Evolutionary conservation across 192 early-diverging fungal genomes (phyloP).

Genomic region (Backusella tarrabulga): DNA sequence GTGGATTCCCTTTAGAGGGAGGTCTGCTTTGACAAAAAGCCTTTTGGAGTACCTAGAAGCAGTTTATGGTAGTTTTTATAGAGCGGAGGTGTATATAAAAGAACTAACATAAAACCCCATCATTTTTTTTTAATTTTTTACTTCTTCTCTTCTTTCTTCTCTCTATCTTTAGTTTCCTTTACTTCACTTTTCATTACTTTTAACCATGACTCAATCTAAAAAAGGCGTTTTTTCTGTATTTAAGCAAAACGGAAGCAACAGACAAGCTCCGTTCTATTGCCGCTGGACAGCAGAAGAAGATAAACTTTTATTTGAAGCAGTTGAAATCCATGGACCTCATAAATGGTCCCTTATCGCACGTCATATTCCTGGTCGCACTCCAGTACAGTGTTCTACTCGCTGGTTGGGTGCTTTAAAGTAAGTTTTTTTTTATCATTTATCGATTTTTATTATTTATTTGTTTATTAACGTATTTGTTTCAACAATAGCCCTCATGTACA

Average conservation of each 20-base stretch:
- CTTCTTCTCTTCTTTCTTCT: not conserved
- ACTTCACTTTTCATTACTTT: not conserved
- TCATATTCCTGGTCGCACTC: slow-evolving; percentile 43
- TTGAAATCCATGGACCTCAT: slow-evolving; percentile 41
- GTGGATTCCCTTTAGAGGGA: slow-evolving; percentile 6
- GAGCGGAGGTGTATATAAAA: slow-evolving; percentile 3
- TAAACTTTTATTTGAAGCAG: slow-evolving; percentile 34
- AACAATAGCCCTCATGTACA: slow-evolving; percentile 23
- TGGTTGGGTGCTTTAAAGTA: slow-evolving; percentile 52
- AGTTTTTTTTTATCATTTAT: not conserved
- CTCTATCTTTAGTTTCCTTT: not conserved
- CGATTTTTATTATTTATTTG: not conserved
- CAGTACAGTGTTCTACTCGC: slow-evolving; percentile 47
- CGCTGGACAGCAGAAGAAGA: slow-evolving; percentile 47
- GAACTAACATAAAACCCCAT: not conserved
- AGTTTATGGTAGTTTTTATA: slow-evolving; percentile 12
- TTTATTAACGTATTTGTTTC: not conserved
- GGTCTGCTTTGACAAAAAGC: not conserved
- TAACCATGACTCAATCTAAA: slow-evolving; percentile 1
- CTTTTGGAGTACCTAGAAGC: slow-evolving; percentile 3
- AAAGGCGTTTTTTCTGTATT: slow-evolving; percentile 13
- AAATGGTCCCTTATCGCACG: slow-evolving; percentile 44
- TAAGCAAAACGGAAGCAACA: slow-evolving; percentile 15
- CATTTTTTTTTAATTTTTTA: slow-evolving; percentile 9
- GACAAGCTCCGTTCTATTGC: slow-evolving; percentile 9